These are phyloP conservation scores for Dalbergia oliveri DNA, from an alignment of 306 rosid genomes.

Conservation along the genomic window DNA sequence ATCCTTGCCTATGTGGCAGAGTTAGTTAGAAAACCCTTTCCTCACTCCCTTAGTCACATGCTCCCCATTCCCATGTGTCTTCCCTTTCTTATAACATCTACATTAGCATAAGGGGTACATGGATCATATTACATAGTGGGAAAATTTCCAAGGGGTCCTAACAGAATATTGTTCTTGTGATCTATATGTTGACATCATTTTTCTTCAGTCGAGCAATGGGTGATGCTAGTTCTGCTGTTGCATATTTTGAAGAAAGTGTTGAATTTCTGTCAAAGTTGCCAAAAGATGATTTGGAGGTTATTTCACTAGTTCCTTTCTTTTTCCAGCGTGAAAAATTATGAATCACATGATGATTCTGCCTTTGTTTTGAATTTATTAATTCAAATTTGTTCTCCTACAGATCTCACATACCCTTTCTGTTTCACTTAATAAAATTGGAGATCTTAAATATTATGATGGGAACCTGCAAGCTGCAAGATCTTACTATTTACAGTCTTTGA, in stretches of 20 bases:
- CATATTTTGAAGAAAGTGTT: conserved; percentile 87
- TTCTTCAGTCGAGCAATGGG: conserved; percentile 88
- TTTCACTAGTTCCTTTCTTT: conserved; percentile 44
- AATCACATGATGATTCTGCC: background rate
- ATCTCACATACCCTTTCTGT: conserved; percentile 91
- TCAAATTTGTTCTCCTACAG: conserved; percentile 51
- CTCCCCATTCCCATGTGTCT: no score
- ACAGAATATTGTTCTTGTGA: conserved; percentile 16
- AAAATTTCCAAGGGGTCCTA: no score
- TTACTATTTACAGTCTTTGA: conserved; percentile 76
- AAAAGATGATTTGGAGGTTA: conserved; percentile 80
- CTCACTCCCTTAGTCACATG: no score
- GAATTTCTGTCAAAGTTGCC: conserved; percentile 88
- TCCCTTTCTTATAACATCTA: no score
- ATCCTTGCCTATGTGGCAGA: no score
- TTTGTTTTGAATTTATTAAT: conserved; percentile 12
- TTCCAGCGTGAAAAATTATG: conserved; percentile 11
- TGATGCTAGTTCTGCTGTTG: conserved; percentile 77
- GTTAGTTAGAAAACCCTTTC: no score
- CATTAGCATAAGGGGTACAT: no score
- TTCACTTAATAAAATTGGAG: conserved; percentile 97
- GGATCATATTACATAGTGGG: no score
- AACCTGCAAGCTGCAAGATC: conserved; percentile 85
- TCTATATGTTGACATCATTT: conserved; percentile 28
- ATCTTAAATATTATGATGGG: conserved; percentile 92